phyloP scores from a whole-genome alignment of 352 stramenopile species.

The Globisporangium apiculatum region DNA sequence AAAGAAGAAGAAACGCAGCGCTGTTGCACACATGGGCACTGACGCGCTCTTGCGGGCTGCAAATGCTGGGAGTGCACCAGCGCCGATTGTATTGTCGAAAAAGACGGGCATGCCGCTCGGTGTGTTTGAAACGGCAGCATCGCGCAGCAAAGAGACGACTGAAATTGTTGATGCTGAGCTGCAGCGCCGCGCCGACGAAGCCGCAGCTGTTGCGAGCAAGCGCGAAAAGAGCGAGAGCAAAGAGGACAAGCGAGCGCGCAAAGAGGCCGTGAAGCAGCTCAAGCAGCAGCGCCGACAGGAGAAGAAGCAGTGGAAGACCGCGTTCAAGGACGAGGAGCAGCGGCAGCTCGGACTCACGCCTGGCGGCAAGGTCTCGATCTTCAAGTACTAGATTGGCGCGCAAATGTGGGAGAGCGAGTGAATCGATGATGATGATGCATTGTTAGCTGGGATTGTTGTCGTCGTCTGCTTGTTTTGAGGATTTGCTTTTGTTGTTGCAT shows the following conservation, averaged over 20 bases:
- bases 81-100: slow-evolving; percentile 85
- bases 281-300: slow-evolving; percentile 86
- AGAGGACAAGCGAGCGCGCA: slow-evolving; percentile 91
- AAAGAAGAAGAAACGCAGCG: slow-evolving; percentile 79
- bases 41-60: slow-evolving; percentile 15
- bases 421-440: neutral
- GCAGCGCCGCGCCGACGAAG: neutral
- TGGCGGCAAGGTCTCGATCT: slow-evolving; percentile 58
- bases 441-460: too few species aligned
- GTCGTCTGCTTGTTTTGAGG: too few species aligned
- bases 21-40: slow-evolving; percentile 11
- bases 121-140: slow-evolving; percentile 58
- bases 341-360: slow-evolving; percentile 56
- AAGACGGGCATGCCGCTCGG: slow-evolving; percentile 95
- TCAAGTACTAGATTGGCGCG: slow-evolving; percentile 46
- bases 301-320: slow-evolving; percentile 93
- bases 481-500: too few species aligned
- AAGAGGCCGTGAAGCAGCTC: slow-evolving; percentile 89
- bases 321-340: slow-evolving; percentile 91
- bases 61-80: slow-evolving; percentile 1
- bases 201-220: slow-evolving; percentile 13
- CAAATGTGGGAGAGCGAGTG: neutral
- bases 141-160: neutral
- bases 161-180: too few species aligned
- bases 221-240: slow-evolving; percentile 78